Percentiles rank a stretch among this genome's conserved stretches.
phyloP scores from a whole-genome alignment of 2,329 filamentous ascomycete genomes.

The Xylariaceae sp. region DNA sequence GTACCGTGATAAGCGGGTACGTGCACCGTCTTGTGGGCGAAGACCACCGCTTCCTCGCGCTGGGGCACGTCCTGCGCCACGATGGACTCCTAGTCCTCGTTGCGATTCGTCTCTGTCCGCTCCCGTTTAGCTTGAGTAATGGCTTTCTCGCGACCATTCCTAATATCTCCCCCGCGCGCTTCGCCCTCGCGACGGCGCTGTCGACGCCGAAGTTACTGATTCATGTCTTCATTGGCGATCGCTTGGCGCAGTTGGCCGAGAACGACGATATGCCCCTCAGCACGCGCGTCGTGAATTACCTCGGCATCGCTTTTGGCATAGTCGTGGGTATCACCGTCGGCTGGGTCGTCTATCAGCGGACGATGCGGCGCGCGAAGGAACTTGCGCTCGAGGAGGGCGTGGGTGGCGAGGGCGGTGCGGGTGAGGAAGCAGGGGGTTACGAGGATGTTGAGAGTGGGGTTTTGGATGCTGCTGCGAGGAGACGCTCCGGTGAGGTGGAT shows the following conservation, averaged over 20 bases:
- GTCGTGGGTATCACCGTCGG: conserved; percentile 70
- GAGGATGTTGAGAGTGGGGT: conserved; percentile 42
- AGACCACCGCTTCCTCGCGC: conserved; percentile 82
- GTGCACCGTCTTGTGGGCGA: conserved; percentile 74
- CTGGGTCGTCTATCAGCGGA: conserved; percentile 74
- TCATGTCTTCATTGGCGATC: conserved; percentile 84
- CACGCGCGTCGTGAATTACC: conserved; percentile 78
- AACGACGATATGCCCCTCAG: conserved; percentile 73
- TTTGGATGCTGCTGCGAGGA: conserved; percentile 26
- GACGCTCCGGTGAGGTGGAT: conserved; percentile 39
- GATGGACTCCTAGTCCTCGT: conserved; percentile 85
- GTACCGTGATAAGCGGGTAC: conserved; percentile 71
- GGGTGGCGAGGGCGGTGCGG: conserved; percentile 4
- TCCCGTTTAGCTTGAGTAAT: conserved; percentile 91
- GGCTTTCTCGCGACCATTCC: conserved; percentile 92
- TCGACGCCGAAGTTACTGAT: conserved; percentile 83
- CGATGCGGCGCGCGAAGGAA: conserved; percentile 58
- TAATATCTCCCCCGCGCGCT: conserved; percentile 70
- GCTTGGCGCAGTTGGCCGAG: conserved; percentile 78
- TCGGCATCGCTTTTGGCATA: conserved; percentile 68
- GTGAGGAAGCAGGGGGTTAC: conserved; percentile 29
- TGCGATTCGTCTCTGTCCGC: conserved; percentile 85
- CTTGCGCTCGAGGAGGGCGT: conserved; percentile 43
- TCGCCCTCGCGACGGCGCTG: conserved; percentile 75
- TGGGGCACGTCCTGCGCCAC: conserved; percentile 80